A percentile compares a stretch with the other conserved stretches of the same genome.
Conservation (phyloP, 345 rosid species). For the Arabidopsis thaliana region TAIR10.1 NC_003076.8:25064001-25064500, state of each 20-base stretch:
- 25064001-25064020: conserved; percentile 1
- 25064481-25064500: conserved; percentile 40
- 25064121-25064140: too few species aligned
- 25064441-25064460: conserved; percentile 36
- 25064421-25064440: conserved; percentile 14
- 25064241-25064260: conserved; percentile 10
- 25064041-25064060: too few species aligned
- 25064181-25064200: neutral
- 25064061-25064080: neutral
- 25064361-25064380: neutral
- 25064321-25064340: conserved; percentile 1
- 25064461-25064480: conserved; percentile 30
- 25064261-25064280: neutral
- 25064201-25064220: neutral
- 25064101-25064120: neutral
- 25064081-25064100: neutral
- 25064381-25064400: conserved; percentile 19
- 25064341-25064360: neutral
- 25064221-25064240: neutral
- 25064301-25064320: neutral
- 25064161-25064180: too few species aligned
- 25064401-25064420: conserved; percentile 18
- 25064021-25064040: neutral
- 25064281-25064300: neutral
- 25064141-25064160: neutral